Base-by-base conservation (phyloP, 768 basidiomycete species). In the Sarcodon sp. region DNA sequence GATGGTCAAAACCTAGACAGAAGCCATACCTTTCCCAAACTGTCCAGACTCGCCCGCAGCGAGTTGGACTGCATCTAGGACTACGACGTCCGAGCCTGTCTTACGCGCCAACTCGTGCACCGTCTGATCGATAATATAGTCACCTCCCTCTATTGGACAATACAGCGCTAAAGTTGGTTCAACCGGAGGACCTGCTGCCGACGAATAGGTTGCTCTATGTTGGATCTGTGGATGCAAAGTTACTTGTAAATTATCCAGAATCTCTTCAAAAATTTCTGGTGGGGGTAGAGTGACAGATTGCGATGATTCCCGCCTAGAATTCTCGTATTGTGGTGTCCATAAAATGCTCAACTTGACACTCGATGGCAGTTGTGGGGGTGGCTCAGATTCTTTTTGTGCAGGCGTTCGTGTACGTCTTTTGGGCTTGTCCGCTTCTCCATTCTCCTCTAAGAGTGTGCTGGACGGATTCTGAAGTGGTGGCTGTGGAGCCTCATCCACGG, bases 91-190 rank as follows among this genome's bases (percentile, higher is more conserved):
- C 15, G 89, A 76, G 27, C 75, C 77, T 2, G 81, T 78, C 47
- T 74, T 72, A 44, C 75, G 72, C 5, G 87, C 89, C 53, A 93
- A 65, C 59, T 88, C 85, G 35, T 73, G 70, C 9, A 94, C 80
- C 3, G 89, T 86, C 15, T 79, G 76, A 57, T 86, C 83, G 16
- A 92, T 71, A 18, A 92, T 72, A 60, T 85, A 80, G 52, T 89
- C 83, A 5, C 87, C 89, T 33, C 92, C 92, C 61, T 86, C 83
- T 50, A 89, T 82, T 6, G 92, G 93, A 53, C 86, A 89, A 61
- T 87, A 90, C 4, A 93, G 64, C 0, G 79, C 86, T n/a, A 93
- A 66, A 0, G 86, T 87, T 3, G 90, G 90, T 59, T 92, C 89
- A 32, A 77, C 56, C 0, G 75, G 72, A 27, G 76, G 68, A 12